Evolutionary conservation across 768 basidiomycete genomes (phyloP).

Genomic region (Aureoboletus auriporus): DNA sequence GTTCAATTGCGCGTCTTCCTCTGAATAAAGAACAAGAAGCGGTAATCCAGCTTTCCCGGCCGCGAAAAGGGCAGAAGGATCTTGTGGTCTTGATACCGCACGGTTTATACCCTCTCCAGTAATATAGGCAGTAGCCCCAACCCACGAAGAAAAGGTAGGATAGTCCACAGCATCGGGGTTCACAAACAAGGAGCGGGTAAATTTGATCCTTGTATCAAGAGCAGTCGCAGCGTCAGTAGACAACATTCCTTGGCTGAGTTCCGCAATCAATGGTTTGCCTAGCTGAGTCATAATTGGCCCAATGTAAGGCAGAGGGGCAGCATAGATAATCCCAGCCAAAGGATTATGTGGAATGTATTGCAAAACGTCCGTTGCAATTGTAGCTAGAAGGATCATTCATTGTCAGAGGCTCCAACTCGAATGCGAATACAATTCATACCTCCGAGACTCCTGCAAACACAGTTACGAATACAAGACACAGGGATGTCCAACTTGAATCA

Average conservation of each 20-base stretch:
- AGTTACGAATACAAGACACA: not conserved
- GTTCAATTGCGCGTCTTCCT: slow-evolving; percentile 3
- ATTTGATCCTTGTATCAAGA: slow-evolving; percentile 3
- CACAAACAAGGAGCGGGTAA: slow-evolving; percentile 1
- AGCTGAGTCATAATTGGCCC: slow-evolving; percentile 4
- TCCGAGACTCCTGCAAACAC: slow-evolving; percentile 4
- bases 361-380: slow-evolving; percentile 1
- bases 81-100: not conserved
- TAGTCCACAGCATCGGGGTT: slow-evolving; percentile 6
- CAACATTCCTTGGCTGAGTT: not conserved
- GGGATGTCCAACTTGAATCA: not conserved
- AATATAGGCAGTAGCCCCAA: not conserved
- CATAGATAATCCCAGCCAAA: slow-evolving; percentile 5
- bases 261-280: not conserved
- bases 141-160: slow-evolving; percentile 4
- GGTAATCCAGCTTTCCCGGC: not conserved
- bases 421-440: not conserved
- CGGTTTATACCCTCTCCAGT: not conserved
- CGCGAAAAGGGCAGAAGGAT: not conserved
- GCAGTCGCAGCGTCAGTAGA: not conserved
- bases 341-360: not conserved
- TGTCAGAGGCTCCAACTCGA: not conserved
- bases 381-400: not conserved
- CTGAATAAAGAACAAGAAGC: not conserved
- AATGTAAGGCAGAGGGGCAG: slow-evolving; percentile 5